Percentiles rank a stretch among this genome's conserved stretches.
Evolutionary conservation across 805 yeast genomes (phyloP).

Genomic region (Brettanomyces bruxellensis): DNA sequence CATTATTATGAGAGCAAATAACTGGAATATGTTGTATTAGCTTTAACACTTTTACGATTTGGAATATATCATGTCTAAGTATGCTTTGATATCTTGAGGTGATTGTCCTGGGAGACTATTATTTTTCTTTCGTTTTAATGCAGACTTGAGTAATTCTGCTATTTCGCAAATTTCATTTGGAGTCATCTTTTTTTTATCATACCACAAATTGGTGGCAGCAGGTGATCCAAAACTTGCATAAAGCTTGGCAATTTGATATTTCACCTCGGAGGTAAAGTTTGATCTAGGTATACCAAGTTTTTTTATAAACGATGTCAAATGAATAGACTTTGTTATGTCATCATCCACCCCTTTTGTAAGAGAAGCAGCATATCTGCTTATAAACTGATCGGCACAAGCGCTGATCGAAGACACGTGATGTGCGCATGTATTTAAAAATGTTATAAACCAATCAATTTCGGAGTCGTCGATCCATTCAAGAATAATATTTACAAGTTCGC

Average conservation of each 20-base stretch:
- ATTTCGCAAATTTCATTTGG: slow-evolving; percentile 18
- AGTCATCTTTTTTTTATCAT: slow-evolving; percentile 20
- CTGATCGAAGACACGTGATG: slow-evolving; percentile 1
- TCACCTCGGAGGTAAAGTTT: neutral
- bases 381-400: slow-evolving; percentile 3
- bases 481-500: slow-evolving; percentile 4
- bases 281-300: slow-evolving; percentile 4
- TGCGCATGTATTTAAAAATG: slow-evolving; percentile 11
- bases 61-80: too few species aligned
- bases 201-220: slow-evolving; percentile 17
- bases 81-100: neutral
- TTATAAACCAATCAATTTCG: slow-evolving; percentile 16
- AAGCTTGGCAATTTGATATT: slow-evolving; percentile 7
- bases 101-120: neutral
- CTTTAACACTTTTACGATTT: too few species aligned
- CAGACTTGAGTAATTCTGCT: too few species aligned
- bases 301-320: slow-evolving; percentile 15
- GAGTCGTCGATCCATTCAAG: slow-evolving; percentile 10
- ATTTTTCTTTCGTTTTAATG: neutral
- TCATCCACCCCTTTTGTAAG: neutral
- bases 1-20: neutral
- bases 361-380: neutral
- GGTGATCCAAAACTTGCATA: slow-evolving; percentile 18
- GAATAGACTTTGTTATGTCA: slow-evolving; percentile 8
- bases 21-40: too few species aligned